These are phyloP conservation scores for Stagonosporopsis chrysanthemi DNA, from an alignment of 2,329 filamentous ascomycete species.

Conservation along the genomic window DNA sequence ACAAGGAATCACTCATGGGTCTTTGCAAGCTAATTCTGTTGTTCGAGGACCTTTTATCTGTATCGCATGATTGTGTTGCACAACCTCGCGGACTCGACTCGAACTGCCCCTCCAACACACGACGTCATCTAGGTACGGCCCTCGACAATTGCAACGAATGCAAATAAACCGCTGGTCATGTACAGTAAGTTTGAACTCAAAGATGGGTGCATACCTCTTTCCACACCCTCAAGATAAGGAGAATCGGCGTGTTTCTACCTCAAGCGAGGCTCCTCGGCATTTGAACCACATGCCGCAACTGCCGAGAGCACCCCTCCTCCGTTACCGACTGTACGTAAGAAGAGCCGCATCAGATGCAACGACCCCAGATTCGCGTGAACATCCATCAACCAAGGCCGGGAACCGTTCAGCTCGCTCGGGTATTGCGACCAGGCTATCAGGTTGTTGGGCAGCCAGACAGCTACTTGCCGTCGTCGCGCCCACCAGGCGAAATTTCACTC, in stretches of 20 bases:
- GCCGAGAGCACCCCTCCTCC: constrained; percentile 3
- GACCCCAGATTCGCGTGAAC: background rate
- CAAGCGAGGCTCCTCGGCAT: constrained; percentile 6
- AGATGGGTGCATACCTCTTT: background rate
- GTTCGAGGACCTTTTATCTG: background rate
- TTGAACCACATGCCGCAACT: background rate
- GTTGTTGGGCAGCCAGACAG: no score
- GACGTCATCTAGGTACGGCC: background rate
- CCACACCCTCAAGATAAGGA: no score
- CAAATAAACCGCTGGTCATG: background rate
- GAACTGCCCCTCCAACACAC: background rate
- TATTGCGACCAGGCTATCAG: no score
- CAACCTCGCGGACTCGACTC: background rate
- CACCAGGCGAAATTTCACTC: no score
- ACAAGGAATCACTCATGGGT: background rate
- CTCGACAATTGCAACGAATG: background rate
- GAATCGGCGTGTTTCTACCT: background rate
- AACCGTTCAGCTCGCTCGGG: no score
- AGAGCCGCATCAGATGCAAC: constrained; percentile 2
- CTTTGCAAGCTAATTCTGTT: background rate
- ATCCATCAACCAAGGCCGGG: background rate
- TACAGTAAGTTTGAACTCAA: background rate
- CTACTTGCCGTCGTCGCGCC: no score
- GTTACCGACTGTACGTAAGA: constrained; percentile 15
- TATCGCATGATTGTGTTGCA: background rate